These are phyloP conservation scores for Dillenia suffruticosa DNA, from an alignment of 164 flowering plant genomes.

Conservation along the genomic window DNA sequence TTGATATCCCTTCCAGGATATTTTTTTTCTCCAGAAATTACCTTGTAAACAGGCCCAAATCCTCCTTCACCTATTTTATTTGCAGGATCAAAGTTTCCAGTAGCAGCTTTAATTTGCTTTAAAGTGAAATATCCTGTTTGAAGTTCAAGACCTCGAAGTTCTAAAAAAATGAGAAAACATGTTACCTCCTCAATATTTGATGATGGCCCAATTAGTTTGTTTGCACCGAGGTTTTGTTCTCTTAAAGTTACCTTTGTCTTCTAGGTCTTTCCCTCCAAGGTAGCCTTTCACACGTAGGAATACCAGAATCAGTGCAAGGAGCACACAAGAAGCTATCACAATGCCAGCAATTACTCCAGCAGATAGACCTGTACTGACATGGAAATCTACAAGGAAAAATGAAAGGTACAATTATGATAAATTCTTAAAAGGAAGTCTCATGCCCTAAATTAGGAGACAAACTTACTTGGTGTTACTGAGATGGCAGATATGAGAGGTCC, in stretches of 20 bases:
- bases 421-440: background rate
- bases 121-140: conserved; percentile 64
- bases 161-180: conserved; percentile 23
- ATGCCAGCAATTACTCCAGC: conserved; percentile 69
- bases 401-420: too few relatives aligned
- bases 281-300: conserved; percentile 43
- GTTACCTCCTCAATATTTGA: background rate
- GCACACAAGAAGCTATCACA: conserved; percentile 37
- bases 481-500: conserved; percentile 90
- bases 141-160: conserved; percentile 54
- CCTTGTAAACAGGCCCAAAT: conserved; percentile 85
- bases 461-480: conserved; percentile 73
- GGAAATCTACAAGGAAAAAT: conserved; percentile 43
- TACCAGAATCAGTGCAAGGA: conserved; percentile 27
- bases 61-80: conserved; percentile 92
- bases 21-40: conserved; percentile 14
- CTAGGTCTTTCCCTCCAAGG: conserved; percentile 44
- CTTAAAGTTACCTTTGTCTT: conserved; percentile 44
- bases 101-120: conserved; percentile 71
- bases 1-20: too few relatives aligned
- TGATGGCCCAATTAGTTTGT: background rate
- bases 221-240: background rate
- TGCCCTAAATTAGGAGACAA: background rate
- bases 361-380: conserved; percentile 41
- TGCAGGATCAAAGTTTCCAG: conserved; percentile 59